Evolutionary conservation across 2,329 filamentous ascomycete species (phyloP).

Genomic region (Verticillium tricorpus): DNA sequence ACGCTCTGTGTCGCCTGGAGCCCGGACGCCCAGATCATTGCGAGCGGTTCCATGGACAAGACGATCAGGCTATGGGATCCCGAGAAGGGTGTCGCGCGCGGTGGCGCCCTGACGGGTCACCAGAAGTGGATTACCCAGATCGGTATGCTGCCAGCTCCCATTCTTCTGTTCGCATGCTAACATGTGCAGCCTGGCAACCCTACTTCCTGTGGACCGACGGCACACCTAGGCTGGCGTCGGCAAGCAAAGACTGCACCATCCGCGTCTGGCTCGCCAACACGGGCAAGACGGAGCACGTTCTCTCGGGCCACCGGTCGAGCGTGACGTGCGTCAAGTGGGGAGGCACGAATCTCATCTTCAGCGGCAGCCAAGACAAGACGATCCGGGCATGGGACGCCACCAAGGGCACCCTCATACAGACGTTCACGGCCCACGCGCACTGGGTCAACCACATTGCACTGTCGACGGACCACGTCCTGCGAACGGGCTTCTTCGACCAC

Average conservation of each 20-base stretch:
- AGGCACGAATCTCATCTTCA: slow-evolving; percentile 80
- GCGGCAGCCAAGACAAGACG: slow-evolving; percentile 84
- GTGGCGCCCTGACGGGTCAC: slow-evolving; percentile 72
- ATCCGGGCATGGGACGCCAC: slow-evolving; percentile 85
- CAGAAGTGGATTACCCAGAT: slow-evolving; percentile 79
- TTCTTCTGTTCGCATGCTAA: not conserved
- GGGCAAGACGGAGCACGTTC: slow-evolving; percentile 72
- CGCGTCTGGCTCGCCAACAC: slow-evolving; percentile 81
- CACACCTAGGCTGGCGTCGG: slow-evolving; percentile 76
- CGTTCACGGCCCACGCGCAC: slow-evolving; percentile 77
- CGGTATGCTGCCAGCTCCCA: slow-evolving; percentile 27
- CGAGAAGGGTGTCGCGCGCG: slow-evolving; percentile 69
- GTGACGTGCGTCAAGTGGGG: slow-evolving; percentile 95
- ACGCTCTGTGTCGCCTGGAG: slow-evolving; percentile 85
- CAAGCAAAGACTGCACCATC: slow-evolving; percentile 85
- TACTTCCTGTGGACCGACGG: slow-evolving; percentile 76
- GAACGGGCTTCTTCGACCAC: slow-evolving; percentile 85
- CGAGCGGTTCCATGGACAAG: slow-evolving; percentile 91
- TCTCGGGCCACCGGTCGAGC: slow-evolving; percentile 83
- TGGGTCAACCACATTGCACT: slow-evolving; percentile 95
- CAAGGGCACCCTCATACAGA: slow-evolving; percentile 75
- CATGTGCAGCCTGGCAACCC: slow-evolving; percentile 72
- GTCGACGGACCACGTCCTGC: slow-evolving; percentile 84
- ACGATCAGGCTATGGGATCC: slow-evolving; percentile 88
- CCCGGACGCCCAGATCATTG: slow-evolving; percentile 74